A percentile compares a stretch with the other conserved stretches of the same genome.
Evolutionary conservation across 495 filamentous ascomycete species (phyloP).

Genomic region (Bryoglossum gracile): DNA sequence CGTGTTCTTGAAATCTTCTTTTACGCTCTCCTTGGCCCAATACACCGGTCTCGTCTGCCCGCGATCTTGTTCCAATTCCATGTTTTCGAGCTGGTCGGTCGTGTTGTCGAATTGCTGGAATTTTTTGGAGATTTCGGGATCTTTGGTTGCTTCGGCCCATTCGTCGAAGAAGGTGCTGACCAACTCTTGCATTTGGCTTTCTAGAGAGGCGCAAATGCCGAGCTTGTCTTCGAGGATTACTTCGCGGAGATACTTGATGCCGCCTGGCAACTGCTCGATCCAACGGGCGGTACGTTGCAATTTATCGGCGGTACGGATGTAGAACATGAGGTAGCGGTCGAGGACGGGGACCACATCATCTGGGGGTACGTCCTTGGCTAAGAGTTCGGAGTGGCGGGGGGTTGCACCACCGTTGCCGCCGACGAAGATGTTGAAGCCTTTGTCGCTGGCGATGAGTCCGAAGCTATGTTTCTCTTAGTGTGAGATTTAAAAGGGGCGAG

Average conservation of each 20-base stretch:
- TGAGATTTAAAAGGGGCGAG: too few relatives aligned
- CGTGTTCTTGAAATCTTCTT: slow-evolving; percentile 66
- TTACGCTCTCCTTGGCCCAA: slow-evolving; percentile 68
- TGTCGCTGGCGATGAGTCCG: slow-evolving; percentile 89
- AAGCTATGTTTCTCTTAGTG: too few relatives aligned
- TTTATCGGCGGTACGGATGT: slow-evolving; percentile 93
- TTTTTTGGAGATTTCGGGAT: slow-evolving; percentile 57
- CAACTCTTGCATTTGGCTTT: slow-evolving; percentile 83
- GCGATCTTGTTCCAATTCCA: slow-evolving; percentile 70
- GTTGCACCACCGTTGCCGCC: slow-evolving; percentile 90
- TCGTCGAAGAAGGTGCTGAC: slow-evolving; percentile 92
- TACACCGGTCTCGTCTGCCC: slow-evolving; percentile 70
- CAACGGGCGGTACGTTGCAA: slow-evolving; percentile 90
- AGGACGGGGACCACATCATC: slow-evolving; percentile 81
- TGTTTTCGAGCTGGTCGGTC: slow-evolving; percentile 54
- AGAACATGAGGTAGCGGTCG: slow-evolving; percentile 91
- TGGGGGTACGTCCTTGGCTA: slow-evolving; percentile 83
- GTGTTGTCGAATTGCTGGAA: slow-evolving; percentile 93
- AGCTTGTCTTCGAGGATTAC: slow-evolving; percentile 87
- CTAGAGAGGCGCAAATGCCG: slow-evolving; percentile 79
- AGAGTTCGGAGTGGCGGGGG: slow-evolving; percentile 76
- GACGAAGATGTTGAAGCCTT: slow-evolving; percentile 93
- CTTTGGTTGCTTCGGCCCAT: slow-evolving; percentile 79
- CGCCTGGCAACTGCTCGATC: slow-evolving; percentile 82
- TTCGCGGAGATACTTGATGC: slow-evolving; percentile 74